These are phyloP conservation scores for Trichophyton rubrum DNA, from an alignment of 2,329 filamentous ascomycete species.

Conservation along the genomic window DNA sequence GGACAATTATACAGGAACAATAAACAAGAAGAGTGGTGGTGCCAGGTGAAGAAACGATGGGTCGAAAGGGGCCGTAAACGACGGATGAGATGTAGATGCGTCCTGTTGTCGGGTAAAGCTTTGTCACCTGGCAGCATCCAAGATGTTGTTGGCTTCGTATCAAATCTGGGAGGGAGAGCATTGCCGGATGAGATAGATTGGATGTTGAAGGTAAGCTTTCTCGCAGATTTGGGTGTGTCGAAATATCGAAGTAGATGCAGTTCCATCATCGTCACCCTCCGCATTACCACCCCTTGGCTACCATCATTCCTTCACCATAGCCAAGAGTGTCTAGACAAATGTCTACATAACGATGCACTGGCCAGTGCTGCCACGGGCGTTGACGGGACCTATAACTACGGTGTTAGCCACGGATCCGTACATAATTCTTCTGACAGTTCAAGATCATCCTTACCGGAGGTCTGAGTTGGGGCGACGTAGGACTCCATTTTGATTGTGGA, in stretches of 20 bases:
- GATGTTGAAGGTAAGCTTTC: neutral
- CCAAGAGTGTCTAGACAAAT: slow-evolving; percentile 5
- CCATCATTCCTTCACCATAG: neutral
- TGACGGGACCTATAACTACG: slow-evolving; percentile 8
- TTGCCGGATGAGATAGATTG: neutral
- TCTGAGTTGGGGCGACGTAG: slow-evolving; percentile 11
- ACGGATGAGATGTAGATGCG: neutral
- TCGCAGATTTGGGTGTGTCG: neutral
- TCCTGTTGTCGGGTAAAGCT: neutral
- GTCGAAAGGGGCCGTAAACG: neutral
- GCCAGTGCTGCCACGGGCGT: slow-evolving; percentile 9
- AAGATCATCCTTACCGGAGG: slow-evolving; percentile 6
- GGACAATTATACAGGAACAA: neutral
- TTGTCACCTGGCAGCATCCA: neutral
- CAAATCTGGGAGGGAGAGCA: neutral
- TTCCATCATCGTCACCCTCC: neutral
- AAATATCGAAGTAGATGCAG: neutral
- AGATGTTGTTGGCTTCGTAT: neutral
- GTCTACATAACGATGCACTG: slow-evolving; percentile 15
- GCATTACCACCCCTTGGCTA: neutral
- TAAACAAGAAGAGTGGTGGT: neutral
- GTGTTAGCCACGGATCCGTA: neutral
- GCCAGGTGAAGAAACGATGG: neutral
- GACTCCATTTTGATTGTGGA: slow-evolving; percentile 8
- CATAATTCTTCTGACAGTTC: neutral